Conservation (phyloP, 139 green algal genomes). For the Dunaliella primolecta region DNA sequence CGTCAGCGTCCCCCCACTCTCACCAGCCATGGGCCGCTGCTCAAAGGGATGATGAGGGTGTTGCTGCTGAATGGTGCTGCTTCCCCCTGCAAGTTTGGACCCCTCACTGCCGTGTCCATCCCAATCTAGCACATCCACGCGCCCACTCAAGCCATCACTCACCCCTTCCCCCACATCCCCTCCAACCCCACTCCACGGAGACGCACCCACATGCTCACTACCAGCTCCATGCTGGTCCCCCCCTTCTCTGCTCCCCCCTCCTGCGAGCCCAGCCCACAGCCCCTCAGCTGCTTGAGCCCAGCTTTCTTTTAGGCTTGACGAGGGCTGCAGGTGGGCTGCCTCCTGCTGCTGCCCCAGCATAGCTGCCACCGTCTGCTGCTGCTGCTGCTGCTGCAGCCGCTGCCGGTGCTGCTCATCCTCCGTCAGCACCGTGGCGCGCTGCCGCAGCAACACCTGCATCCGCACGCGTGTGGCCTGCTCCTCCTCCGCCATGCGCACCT, state of each 20-base stretch:
- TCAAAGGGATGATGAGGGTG: neutral
- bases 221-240: neutral
- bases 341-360: neutral
- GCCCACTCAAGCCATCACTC: no score
- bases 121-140: neutral
- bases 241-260: neutral
- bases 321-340: neutral
- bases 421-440: neutral
- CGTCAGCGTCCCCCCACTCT: neutral
- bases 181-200: neutral
- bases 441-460: no score
- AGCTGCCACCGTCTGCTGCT: no score
- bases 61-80: no score
- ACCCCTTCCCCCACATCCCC: no score
- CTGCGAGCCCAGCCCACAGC: neutral
- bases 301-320: neutral
- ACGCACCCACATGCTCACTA: neutral
- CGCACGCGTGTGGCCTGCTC: no score
- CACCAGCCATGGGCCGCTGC: neutral
- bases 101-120: neutral
- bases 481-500: no score
- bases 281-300: neutral
- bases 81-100: neutral
- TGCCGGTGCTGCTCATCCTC: neutral
- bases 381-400: neutral